Percentiles rank a stretch among this genome's conserved stretches.
Evolutionary conservation across 257 asterid genomes (phyloP).

Genomic region (Nicotiana sylvestris): DNA sequence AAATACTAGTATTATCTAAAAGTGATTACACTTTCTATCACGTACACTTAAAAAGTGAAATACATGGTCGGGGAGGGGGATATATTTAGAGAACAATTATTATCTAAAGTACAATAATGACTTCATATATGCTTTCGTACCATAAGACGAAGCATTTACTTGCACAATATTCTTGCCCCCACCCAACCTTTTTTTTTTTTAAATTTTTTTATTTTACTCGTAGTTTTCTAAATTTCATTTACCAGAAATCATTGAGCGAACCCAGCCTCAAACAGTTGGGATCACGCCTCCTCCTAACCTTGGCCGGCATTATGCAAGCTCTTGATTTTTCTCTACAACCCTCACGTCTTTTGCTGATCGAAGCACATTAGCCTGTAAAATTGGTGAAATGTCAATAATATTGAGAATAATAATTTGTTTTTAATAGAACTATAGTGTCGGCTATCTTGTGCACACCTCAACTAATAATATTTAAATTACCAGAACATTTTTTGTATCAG

Average conservation of each 20-base stretch:
- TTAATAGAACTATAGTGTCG: no score
- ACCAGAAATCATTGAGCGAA: background rate
- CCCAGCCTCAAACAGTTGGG: background rate
- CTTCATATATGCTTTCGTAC: background rate
- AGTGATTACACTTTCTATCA: background rate
- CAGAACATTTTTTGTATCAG: background rate
- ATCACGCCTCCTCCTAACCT: background rate
- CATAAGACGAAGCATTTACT: background rate
- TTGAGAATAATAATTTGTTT: background rate
- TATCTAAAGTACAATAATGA: background rate
- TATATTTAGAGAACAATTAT: background rate
- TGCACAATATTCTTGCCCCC: background rate
- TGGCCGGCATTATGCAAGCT: conserved; percentile 31
- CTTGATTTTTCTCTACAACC: conserved; percentile 83
- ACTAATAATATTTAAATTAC: no score
- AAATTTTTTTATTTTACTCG: no score
- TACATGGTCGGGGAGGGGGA: background rate
- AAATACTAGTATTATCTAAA: no score
- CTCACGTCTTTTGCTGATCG: conserved; percentile 75
- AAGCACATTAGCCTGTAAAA: conserved; percentile 58
- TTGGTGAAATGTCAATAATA: background rate
- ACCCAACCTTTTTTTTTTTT: background rate
- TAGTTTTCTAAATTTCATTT: background rate
- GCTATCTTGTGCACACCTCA: no score
- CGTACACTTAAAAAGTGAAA: background rate